phyloP scores from a whole-genome alignment of 345 rosid species.

The Garcia nutans region DNA sequence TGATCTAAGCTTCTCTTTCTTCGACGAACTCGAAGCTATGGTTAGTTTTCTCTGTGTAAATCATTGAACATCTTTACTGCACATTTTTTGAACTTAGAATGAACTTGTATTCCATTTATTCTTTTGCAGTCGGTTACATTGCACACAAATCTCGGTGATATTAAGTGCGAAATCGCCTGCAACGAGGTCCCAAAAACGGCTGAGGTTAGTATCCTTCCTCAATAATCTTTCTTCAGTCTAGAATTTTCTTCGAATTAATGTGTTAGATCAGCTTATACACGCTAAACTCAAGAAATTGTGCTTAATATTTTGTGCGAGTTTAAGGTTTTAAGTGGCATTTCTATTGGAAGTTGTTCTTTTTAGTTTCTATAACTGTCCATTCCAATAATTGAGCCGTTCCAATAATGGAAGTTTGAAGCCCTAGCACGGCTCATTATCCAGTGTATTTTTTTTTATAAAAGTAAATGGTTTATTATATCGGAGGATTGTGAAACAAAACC shows the following conservation, averaged over 20 bases:
- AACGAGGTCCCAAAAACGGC: conserved; percentile 92
- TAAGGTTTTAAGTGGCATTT: background rate
- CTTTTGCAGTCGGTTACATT: conserved; percentile 76
- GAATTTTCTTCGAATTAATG: background rate
- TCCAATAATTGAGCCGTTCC: background rate
- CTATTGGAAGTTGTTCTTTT: background rate
- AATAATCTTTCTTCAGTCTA: background rate
- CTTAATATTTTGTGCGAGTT: background rate
- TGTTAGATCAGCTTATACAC: background rate
- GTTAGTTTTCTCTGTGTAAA: conserved; percentile 10
- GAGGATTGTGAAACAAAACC: too few species aligned
- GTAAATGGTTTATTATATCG: too few species aligned
- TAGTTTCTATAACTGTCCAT: too few species aligned
- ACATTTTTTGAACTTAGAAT: background rate
- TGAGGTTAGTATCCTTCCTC: conserved; percentile 49
- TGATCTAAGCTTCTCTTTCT: background rate
- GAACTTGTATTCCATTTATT: background rate
- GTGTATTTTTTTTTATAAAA: too few species aligned
- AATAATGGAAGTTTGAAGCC: background rate
- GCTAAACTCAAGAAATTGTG: background rate
- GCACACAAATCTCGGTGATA: conserved; percentile 95
- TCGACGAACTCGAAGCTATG: background rate
- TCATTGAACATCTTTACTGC: background rate
- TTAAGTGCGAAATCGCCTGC: conserved; percentile 94
- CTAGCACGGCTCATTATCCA: background rate